phyloP scores from a whole-genome alignment of 106 monocot genomes.

The Agapanthus africanus region DNA sequence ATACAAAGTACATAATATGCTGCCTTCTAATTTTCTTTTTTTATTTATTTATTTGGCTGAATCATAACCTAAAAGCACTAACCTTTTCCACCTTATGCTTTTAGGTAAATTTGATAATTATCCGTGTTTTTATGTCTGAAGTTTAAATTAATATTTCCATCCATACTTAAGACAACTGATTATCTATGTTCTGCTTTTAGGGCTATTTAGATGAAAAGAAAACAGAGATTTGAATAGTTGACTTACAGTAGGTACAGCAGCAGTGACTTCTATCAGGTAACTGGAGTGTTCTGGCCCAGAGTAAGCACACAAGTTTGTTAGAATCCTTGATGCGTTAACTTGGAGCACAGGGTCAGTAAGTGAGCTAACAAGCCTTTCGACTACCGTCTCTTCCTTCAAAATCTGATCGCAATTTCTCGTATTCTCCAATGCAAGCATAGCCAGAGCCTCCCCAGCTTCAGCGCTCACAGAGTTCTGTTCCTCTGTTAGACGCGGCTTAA shows the following conservation, averaged over 20 bases:
- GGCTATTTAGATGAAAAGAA: too few relatives aligned
- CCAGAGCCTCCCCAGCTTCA: constrained; percentile 47
- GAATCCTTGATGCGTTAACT: constrained; percentile 36
- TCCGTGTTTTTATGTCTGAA: too few relatives aligned
- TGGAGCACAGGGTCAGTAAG: constrained; percentile 18
- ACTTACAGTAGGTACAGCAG: constrained; percentile 45
- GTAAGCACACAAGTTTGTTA: constrained; percentile 55
- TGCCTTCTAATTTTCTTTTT: too few relatives aligned
- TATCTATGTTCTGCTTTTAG: too few relatives aligned
- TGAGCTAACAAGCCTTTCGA: constrained; percentile 24
- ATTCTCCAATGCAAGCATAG: constrained; percentile 53
- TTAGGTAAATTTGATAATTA: too few relatives aligned
- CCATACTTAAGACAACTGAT: too few relatives aligned
- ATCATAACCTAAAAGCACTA: too few relatives aligned
- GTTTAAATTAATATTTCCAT: too few relatives aligned
- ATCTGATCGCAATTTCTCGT: constrained; percentile 34
- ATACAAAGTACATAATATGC: too few relatives aligned
- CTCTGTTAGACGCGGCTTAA: neutral
- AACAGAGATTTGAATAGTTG: too few relatives aligned
- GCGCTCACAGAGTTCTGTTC: neutral
- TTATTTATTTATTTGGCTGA: too few relatives aligned
- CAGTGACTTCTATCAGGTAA: constrained; percentile 17
- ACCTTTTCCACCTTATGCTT: too few relatives aligned
- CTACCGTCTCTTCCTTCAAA: constrained; percentile 19
- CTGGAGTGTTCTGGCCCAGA: constrained; percentile 1